A percentile compares a stretch with the other conserved stretches of the same genome.
phyloP scores from a whole-genome alignment of 768 basidiomycete species.

The Phaeotremella fagi region DNA sequence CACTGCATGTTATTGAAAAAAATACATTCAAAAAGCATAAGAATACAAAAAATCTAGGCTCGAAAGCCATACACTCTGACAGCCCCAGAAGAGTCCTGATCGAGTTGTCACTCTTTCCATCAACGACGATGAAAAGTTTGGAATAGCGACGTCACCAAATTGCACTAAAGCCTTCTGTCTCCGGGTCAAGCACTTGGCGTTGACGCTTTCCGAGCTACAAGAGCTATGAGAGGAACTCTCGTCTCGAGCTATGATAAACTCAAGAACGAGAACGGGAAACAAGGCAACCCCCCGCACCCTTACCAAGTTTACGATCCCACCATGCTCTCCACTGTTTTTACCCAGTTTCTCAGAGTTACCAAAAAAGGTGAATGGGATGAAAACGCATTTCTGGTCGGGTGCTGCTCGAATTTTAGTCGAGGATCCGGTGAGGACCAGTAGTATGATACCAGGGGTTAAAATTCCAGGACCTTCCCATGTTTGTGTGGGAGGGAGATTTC shows the following conservation, averaged over 20 bases:
- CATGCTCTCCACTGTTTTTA: conserved; percentile 40
- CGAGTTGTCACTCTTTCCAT: conserved; percentile 42
- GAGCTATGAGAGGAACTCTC: conserved; percentile 3
- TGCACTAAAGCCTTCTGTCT: conserved; percentile 48
- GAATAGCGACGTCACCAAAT: conserved; percentile 47
- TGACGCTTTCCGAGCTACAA: conserved; percentile 9
- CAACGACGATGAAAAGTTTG: conserved; percentile 7
- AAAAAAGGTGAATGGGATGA: conserved; percentile 5
- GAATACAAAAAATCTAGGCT: conserved; percentile 44
- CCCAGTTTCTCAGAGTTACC: conserved; percentile 15
- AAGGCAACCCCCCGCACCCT: conserved; percentile 46
- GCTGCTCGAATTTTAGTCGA: conserved; percentile 35
- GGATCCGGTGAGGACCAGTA: conserved; percentile 43
- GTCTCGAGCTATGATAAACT: not conserved
- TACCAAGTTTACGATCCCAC: conserved; percentile 39
- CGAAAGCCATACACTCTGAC: conserved; percentile 40
- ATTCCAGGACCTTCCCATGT: conserved; percentile 51
- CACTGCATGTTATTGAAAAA: no score
- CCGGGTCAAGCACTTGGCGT: conserved; percentile 19
- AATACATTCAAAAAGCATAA: not conserved
- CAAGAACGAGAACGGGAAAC: conserved; percentile 8
- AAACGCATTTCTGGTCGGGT: conserved; percentile 50
- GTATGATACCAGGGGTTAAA: conserved; percentile 42
- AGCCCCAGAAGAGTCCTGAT: conserved; percentile 51
- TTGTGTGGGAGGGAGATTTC: conserved; percentile 33